Base-by-base conservation (phyloP, 768 basidiomycete genomes). In the Hygrophorus russula region DNA sequence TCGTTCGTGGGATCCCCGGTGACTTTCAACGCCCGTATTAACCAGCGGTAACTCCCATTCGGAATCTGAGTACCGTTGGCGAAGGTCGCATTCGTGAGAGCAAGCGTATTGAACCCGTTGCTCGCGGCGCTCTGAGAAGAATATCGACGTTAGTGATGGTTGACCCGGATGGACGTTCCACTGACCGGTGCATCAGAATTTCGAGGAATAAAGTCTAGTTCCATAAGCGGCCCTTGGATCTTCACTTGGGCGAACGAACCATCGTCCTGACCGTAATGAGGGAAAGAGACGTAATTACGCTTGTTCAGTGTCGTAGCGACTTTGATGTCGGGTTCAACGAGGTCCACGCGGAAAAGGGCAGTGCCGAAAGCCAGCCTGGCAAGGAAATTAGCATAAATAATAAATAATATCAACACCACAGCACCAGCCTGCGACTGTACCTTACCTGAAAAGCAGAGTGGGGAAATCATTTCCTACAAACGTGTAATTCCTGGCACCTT, bases 301-400 rank as follows among this genome's bases (percentile, higher is more conserved):
- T 28, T 35, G 33, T 41, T 42, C 32, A 42, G 29, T 10, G 40
- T 46, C 3, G 46, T 34, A 3, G 48, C 59, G 48, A 76, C 55
- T 14, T 64, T 56, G 51, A 66, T 63, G 47, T 65, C 51, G 1
- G 69, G 40, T 20, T 58, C 56, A 1, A 78, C 76, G 11, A 78
- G 64, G 48, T 78, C 76, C 12, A 70, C 50, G 11, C 65, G 61
- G 35, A 76, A 49, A 11, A 56, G 42, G 2, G 72, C 64, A 2
- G 74, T 70, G 13, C 78, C 78, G 45, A 78, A 76, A 0, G 62
- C 62, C 42, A 69, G 53, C 27, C 70, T 67, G 41, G n/a, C 6
- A 28, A 32, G 1, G 11, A 37, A 39, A 4, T 29, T 18, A 5
- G 17, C 11, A 44, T 6, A 20, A 53, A 38, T 9, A n/a, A n/a